Evolutionary conservation across 768 basidiomycete genomes (phyloP), one percentile per base, ranked within the genome.

Genomic region (Cyathus striatus): DNA sequence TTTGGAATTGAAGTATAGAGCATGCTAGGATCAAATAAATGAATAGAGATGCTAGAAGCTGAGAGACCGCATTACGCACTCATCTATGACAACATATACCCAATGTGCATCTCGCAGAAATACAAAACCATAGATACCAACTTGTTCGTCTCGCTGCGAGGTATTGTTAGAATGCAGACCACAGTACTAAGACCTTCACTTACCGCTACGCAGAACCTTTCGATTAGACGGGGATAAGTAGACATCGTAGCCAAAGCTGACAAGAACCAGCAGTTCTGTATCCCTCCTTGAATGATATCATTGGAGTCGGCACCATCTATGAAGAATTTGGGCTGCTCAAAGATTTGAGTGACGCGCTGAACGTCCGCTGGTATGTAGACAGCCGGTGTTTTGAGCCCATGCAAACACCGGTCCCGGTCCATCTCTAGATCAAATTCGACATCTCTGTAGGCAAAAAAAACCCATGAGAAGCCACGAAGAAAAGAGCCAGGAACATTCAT

Each of bases 241-340:
- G 75, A 65, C 23, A 77, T 67, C 2, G 72, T 75, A 2, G 76
- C 66, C 9, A 79, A 52, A 1, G 75, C 78, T 5, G 69, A 71
- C 5, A 80, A 49, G 52, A 80, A 77, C 75, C 75, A 79, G 49
- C 77, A 79, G 48, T 80, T 72, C 0, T 70, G 74, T n/a, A 78
- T 50, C 3, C 49, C 53, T 10, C 78, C 78, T 60, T 78, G 77
- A 2, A 70, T 61, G 25, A 78, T 69, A 47, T 78, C 77, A 40
- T 66, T 68, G 2, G 68, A 68, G 36, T 64, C 63, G 0, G 70
- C 64, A 20, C 68, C 73, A 38, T 72, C 63, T n/a, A 67, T 55
- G 47, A 72, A 73, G 56, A 78, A 79, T 22, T 68, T 59, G 1
- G 76, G 76, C 1, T 73, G 64, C 12, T 73, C 66, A 46, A 78